phyloP scores from a whole-genome alignment of 2,329 filamentous ascomycete species.

The Acarospora socialis region DNA sequence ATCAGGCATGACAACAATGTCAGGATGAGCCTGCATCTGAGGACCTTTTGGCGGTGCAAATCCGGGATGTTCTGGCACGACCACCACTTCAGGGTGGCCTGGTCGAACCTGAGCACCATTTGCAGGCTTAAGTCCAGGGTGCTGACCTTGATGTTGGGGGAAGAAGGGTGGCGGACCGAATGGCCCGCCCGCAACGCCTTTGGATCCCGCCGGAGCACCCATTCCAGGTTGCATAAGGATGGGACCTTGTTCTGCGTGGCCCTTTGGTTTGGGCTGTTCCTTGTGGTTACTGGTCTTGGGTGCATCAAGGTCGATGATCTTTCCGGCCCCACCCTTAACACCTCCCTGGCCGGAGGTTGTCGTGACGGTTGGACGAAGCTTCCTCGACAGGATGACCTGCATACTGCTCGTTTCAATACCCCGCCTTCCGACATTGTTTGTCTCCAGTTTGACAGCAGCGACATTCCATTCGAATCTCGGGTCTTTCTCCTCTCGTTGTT shows the following conservation, averaged over 20 bases:
- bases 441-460: conserved; percentile 21
- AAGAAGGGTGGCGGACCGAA: too few relatives aligned
- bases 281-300: background rate
- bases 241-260: too few relatives aligned
- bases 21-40: too few relatives aligned
- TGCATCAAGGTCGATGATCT: conserved; percentile 4
- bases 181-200: background rate
- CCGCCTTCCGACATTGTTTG: conserved; percentile 17
- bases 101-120: too few relatives aligned
- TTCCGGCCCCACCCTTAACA: background rate
- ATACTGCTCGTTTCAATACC: conserved; percentile 1
- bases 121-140: too few relatives aligned
- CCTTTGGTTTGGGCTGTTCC: too few relatives aligned
- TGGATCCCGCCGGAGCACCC: background rate
- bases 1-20: too few relatives aligned
- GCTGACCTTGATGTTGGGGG: too few relatives aligned
- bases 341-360: background rate
- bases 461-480: conserved; percentile 24
- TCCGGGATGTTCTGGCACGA: too few relatives aligned
- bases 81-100: too few relatives aligned
- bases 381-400: conserved; percentile 8
- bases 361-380: background rate
- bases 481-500: conserved; percentile 16
- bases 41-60: too few relatives aligned
- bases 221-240: too few relatives aligned